A percentile compares a stretch with the other conserved stretches of the same genome.
Conservation (phyloP, 2,329 filamentous ascomycete genomes). For the Aspergillus fijiensis region DNA sequence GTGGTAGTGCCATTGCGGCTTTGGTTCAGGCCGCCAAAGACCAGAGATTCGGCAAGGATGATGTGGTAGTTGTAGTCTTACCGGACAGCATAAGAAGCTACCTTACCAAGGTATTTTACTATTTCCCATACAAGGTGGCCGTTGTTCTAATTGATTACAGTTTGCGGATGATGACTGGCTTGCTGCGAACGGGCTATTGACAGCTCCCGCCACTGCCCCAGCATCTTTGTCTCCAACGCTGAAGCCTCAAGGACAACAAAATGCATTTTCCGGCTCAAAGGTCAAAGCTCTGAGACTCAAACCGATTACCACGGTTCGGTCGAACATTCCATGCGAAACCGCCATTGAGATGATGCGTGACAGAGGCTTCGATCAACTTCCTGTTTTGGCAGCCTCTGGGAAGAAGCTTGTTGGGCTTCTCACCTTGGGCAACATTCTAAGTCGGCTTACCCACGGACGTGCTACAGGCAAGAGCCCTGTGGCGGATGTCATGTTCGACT, state of each 20-base stretch:
- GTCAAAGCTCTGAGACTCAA: conserved; percentile 83
- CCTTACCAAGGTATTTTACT: conserved; percentile 69
- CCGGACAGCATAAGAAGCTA: conserved; percentile 98
- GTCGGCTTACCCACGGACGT: conserved; percentile 80
- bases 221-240: conserved; percentile 33
- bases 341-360: conserved; percentile 98
- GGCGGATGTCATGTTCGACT: conserved; percentile 94
- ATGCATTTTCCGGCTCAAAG: conserved; percentile 75
- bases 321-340: conserved; percentile 71
- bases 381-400: conserved; percentile 71
- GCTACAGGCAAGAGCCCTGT: conserved; percentile 73
- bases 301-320: conserved; percentile 81
- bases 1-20: conserved; percentile 85
- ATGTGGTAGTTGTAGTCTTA: conserved; percentile 85
- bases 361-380: conserved; percentile 95
- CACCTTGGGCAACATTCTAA: conserved; percentile 90
- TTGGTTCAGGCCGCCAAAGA: conserved; percentile 76
- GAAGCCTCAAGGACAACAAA: conserved; percentile 47
- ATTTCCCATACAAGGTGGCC: not conserved
- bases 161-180: conserved; percentile 99
- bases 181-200: conserved; percentile 88
- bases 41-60: conserved; percentile 72
- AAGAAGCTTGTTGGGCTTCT: conserved; percentile 83
- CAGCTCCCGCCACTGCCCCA: conserved; percentile 54
- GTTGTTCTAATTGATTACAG: conserved; percentile 35